These are phyloP conservation scores for Casuarina glauca DNA, from an alignment of 306 rosid genomes.

Conservation along the genomic window DNA sequence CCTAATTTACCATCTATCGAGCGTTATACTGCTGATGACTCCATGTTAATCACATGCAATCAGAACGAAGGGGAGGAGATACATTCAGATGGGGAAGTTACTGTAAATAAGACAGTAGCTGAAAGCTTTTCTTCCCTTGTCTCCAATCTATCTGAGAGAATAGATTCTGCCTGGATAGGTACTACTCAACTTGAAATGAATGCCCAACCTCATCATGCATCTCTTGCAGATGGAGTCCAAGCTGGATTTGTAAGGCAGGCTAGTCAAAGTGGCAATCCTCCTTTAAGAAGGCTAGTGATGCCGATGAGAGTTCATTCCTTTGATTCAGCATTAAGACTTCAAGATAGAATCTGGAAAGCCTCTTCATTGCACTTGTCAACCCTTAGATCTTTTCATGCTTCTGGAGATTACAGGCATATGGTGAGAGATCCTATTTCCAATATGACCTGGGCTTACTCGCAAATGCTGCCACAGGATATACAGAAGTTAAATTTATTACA, in stretches of 20 bases:
- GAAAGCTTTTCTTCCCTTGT: conserved; percentile 41
- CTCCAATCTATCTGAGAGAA: conserved; percentile 88
- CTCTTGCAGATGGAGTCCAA: conserved; percentile 38
- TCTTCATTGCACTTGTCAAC: conserved; percentile 57
- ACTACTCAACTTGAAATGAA: conserved; percentile 54
- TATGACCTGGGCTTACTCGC: conserved; percentile 45
- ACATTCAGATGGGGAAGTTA: conserved; percentile 49
- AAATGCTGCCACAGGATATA: conserved; percentile 64
- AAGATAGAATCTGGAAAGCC: conserved; percentile 64
- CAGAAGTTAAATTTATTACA: conserved; percentile 60
- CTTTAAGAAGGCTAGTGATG: conserved; percentile 47
- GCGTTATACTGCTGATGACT: conserved; percentile 38
- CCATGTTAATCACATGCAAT: conserved; percentile 12
- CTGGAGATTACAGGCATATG: conserved; percentile 82
- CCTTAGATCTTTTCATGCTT: conserved; percentile 78
- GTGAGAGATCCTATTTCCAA: conserved; percentile 75
- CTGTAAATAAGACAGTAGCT: conserved; percentile 17
- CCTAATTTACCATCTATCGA: conserved; percentile 19
- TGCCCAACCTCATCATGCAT: conserved; percentile 28
- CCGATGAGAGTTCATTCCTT: conserved; percentile 84
- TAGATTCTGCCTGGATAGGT: conserved; percentile 96
- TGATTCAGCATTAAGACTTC: conserved; percentile 75
- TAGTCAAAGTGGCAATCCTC: conserved; percentile 41
- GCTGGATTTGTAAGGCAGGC: conserved; percentile 31
- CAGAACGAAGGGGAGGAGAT: conserved; percentile 41